Evolutionary conservation across 2,329 filamentous ascomycete genomes (phyloP), one percentile per base, ranked within the genome.

Genomic region (Colletotrichum sansevieriae): DNA sequence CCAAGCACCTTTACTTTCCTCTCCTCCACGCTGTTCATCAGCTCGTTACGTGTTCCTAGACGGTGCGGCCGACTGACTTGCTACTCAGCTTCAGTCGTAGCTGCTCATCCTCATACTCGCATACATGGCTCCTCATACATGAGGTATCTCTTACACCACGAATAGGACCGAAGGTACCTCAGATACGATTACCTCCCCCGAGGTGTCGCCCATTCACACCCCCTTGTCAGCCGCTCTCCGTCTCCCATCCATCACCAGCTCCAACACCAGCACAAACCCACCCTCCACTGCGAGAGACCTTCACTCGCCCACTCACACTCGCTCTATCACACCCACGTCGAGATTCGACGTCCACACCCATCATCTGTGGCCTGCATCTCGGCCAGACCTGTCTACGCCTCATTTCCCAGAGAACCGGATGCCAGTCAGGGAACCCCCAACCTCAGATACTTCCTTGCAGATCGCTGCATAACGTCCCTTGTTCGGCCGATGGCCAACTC

Each of bases 401-500:
- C 63, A 60, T 66, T 68, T 65, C 52, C 66, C 66, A 65, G 49
- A 65, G 54, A 61, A 33, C 49, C 33, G 66, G 66, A 61, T 55
- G 56, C 56, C 62, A 56, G 37, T 41, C 62, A 66, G 55, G 62
- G 61, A 65, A 51, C 37, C 66, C 61, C 62, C 62, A 65, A 55
- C 54, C 65, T 47, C 33, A 64, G n/a, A 60, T 47, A 51, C 22
- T 61, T 41, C 49, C 56, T 51, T 68, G 65, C 62, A 68, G 62
- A 68, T 68, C 65, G 62, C 62, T 68, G 62, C 65, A 68, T 61
- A 68, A 61, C 55, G 65, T 68, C 46, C 55, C 65, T 68, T 61
- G 54, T 59, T 65, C 55, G 65, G 47, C 62, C 62, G 62, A 47
- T 39, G 58, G 47, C 46, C 54, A 63, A 9, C 25, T 60, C 29